These are phyloP conservation scores for Bruguiera parviflora DNA, from an alignment of 345 rosid genomes.

Conservation along the genomic window DNA sequence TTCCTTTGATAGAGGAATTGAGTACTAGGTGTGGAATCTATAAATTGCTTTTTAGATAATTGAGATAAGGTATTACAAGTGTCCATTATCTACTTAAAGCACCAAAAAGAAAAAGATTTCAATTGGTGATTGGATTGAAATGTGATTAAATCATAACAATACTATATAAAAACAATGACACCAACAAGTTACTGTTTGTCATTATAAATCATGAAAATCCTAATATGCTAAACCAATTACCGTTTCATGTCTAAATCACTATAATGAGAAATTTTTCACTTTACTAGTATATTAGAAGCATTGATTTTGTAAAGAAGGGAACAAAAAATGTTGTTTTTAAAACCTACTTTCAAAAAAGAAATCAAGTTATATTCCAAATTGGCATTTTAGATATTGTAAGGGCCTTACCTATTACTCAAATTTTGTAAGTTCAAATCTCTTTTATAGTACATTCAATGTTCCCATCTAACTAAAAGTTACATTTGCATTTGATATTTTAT, in stretches of 20 bases:
- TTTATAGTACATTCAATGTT: background rate
- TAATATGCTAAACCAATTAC: too few relatives aligned
- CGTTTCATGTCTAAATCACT: too few relatives aligned
- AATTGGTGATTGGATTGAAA: background rate
- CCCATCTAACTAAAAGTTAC: background rate
- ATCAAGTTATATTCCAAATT: conserved; percentile 71
- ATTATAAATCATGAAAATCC: too few relatives aligned
- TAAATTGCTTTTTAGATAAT: too few relatives aligned
- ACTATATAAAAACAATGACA: background rate
- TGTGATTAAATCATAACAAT: background rate
- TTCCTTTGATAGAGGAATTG: too few relatives aligned
- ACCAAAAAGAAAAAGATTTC: too few relatives aligned
- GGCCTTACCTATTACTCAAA: conserved; percentile 70
- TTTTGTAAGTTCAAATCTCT: conserved; percentile 48
- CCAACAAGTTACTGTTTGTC: too few relatives aligned
- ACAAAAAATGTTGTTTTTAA: conserved; percentile 71
- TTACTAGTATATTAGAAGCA: conserved; percentile 37
- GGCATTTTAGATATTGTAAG: conserved; percentile 93
- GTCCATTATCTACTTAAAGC: too few relatives aligned
- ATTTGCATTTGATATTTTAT: background rate
- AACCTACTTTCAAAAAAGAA: conserved; percentile 61
- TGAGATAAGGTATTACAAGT: too few relatives aligned
- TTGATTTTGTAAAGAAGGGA: conserved; percentile 87
- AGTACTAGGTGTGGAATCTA: too few relatives aligned
- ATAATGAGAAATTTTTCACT: background rate